Evolutionary conservation across 1,284 basidiomycete genomes (phyloP), one percentile per base, ranked within the genome.

Genomic region (Moesziomyces sp.): DNA sequence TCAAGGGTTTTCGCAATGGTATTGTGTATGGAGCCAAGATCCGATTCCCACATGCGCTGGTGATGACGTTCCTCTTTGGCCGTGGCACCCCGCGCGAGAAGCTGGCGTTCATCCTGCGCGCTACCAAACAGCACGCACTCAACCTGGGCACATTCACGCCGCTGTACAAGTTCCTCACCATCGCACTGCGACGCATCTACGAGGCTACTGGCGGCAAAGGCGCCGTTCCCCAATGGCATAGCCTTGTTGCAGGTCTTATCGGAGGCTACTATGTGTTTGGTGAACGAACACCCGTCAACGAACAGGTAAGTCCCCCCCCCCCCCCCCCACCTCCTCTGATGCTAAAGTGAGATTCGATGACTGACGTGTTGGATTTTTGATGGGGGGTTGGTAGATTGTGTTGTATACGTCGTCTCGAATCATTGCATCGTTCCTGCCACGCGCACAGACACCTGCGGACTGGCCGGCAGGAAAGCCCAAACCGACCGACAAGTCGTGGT

Each of bases 1-100:
- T 98, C 82, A 99, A 99, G 66, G 78, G 94, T 47, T 93, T 93
- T 34, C 89, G 96, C 34, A 98, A 97, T 85, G 96, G 96, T 11
- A 88, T 97, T 62, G 93, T 98, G 8, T 99, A 98, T 86, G 93
- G 93, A 51, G 91, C 92, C 80, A 97, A 98, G 87, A 93, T 98
- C 77, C 77, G 87, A 47, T 97, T 97, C 83, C 97, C 97, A n/a
- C 97, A 99, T 88, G 96, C 97, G 3, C 87, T 99, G 26, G 91
- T 99, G 59, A 99, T 99, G 96, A 92, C 94, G n/a, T 89, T 97
- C 66, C 87, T 99, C 28, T 99, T 99, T 82, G 83, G 84, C 9
- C 62, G 81, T 1, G 78, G 78, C 14, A 73, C 75, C 26, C 67
- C 71, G 11, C 57, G 87, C 77, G 84, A 89, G 14, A 90, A 93